phyloP scores from a whole-genome alignment of 2,329 filamentous ascomycete genomes.

The Aspergillus novofumigatus region DNA sequence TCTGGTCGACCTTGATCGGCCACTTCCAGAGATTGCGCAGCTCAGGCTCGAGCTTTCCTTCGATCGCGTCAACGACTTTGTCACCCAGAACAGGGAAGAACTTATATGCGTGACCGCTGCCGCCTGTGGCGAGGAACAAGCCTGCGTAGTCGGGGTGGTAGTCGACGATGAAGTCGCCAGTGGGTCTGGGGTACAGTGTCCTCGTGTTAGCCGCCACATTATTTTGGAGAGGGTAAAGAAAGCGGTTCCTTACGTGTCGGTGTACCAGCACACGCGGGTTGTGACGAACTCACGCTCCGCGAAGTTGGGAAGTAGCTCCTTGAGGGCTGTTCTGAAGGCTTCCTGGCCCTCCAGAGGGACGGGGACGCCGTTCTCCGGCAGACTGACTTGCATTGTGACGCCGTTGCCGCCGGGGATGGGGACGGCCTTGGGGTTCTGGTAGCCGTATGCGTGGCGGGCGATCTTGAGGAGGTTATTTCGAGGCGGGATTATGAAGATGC shows the following conservation, averaged over 20 bases:
- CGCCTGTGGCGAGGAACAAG: slow-evolving; percentile 50
- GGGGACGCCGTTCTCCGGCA: slow-evolving; percentile 35
- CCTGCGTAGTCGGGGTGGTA: slow-evolving; percentile 58
- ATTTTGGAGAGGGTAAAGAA: not conserved
- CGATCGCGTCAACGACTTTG: slow-evolving; percentile 46
- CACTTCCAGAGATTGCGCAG: slow-evolving; percentile 42
- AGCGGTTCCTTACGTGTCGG: slow-evolving; percentile 53
- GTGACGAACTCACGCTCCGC: slow-evolving; percentile 57
- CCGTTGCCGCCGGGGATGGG: slow-evolving; percentile 20
- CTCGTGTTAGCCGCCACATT: not conserved
- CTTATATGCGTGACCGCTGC: slow-evolving; percentile 52
- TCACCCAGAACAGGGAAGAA: slow-evolving; percentile 53
- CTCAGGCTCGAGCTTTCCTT: slow-evolving; percentile 41
- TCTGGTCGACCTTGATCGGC: slow-evolving; percentile 22
- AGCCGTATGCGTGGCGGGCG: slow-evolving; percentile 66
- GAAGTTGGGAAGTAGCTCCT: slow-evolving; percentile 58
- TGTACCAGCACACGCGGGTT: slow-evolving; percentile 71
- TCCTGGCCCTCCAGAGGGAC: slow-evolving; percentile 55
- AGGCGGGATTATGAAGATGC: slow-evolving; percentile 55
- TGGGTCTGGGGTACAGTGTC: slow-evolving; percentile 36
- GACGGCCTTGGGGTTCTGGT: slow-evolving; percentile 44
- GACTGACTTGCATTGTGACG: slow-evolving; percentile 33
- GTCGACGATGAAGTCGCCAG: slow-evolving; percentile 67
- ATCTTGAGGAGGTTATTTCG: slow-evolving; percentile 60
- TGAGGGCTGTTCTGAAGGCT: slow-evolving; percentile 59